phyloP scores from a whole-genome alignment of 306 rosid genomes.

The Pterocarpus santalinus region DNA sequence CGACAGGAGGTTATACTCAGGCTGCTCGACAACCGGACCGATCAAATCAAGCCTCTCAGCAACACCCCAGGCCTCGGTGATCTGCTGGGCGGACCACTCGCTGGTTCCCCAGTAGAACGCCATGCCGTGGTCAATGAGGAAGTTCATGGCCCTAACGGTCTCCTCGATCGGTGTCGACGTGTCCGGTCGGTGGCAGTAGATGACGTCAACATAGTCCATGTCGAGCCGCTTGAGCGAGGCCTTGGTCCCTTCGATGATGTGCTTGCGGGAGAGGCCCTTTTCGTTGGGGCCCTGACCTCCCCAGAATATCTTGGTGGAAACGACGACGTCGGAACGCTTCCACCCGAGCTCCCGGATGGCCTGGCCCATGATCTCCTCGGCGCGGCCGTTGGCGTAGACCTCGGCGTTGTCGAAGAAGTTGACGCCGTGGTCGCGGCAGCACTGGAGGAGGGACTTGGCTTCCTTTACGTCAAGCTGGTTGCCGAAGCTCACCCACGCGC shows the following conservation, averaged over 20 bases:
- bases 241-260: conserved; percentile 85
- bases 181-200: conserved; percentile 94
- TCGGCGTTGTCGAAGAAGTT: conserved; percentile 99
- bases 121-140: conserved; percentile 85
- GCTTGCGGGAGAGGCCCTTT: conserved; percentile 91
- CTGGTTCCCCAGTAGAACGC: conserved; percentile 99
- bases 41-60: conserved; percentile 80
- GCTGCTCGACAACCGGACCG: conserved; percentile 97
- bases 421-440: conserved; percentile 93
- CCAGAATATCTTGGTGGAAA: conserved; percentile 99
- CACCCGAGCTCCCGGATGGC: conserved; percentile 91
- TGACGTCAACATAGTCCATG: conserved; percentile 83
- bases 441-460: conserved; percentile 87
- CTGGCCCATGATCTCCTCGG: conserved; percentile 99
- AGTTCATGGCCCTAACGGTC: conserved; percentile 92
- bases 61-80: conserved; percentile 92
- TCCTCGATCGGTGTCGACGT: conserved; percentile 85
- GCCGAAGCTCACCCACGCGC: conserved; percentile 97
- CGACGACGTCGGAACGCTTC: conserved; percentile 91
- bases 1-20: conserved; percentile 87
- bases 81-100: conserved; percentile 98
- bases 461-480: conserved; percentile 97
- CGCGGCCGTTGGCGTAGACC: conserved; percentile 94
- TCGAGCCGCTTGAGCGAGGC: conserved; percentile 88
- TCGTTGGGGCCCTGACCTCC: conserved; percentile 97